Evolutionary conservation across 805 yeast genomes (phyloP).

Genomic region (Myxozyma neotropica): DNA sequence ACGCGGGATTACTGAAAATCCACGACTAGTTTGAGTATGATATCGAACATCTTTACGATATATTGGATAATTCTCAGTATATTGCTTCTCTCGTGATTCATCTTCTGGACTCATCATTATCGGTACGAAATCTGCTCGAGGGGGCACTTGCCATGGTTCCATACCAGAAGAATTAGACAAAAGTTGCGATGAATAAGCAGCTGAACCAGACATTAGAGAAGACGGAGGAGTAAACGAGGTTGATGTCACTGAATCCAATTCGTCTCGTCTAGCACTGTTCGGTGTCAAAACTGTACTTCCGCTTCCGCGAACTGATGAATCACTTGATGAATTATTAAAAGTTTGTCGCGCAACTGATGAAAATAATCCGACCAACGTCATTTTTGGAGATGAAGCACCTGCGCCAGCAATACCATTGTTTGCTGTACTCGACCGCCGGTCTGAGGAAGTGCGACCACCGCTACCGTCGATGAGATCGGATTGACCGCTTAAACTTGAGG

Average conservation of each 20-base stretch:
- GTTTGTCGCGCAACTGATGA: conserved; percentile 32
- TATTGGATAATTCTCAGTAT: conserved; percentile 80
- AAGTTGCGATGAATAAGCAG: not conserved
- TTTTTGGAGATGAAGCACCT: conserved; percentile 26
- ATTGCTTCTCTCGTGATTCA: conserved; percentile 60
- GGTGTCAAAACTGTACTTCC: not conserved
- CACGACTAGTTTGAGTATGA: conserved; percentile 53
- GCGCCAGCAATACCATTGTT: not conserved
- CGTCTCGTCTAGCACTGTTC: conserved; percentile 4
- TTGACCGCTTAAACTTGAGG: conserved; percentile 27
- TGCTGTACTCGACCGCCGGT: not conserved
- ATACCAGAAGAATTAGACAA: conserved; percentile 19
- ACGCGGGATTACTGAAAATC: conserved; percentile 53
- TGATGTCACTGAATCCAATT: conserved; percentile 1
- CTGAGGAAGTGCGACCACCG: not conserved
- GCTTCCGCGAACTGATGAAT: conserved; percentile 16
- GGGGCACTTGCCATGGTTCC: conserved; percentile 22
- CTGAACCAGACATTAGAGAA: conserved; percentile 13
- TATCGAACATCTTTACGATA: conserved; percentile 64
- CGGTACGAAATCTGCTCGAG: conserved; percentile 14
- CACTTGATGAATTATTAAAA: conserved; percentile 17
- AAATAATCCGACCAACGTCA: conserved; percentile 30
- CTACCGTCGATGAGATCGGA: conserved; percentile 15
- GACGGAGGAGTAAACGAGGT: conserved; percentile 30
- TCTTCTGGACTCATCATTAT: conserved; percentile 30